Evolutionary conservation across 2,329 filamentous ascomycete species (phyloP), one percentile per base, ranked within the genome.

Genomic region (Pseudophaeomoniella oleicola): DNA sequence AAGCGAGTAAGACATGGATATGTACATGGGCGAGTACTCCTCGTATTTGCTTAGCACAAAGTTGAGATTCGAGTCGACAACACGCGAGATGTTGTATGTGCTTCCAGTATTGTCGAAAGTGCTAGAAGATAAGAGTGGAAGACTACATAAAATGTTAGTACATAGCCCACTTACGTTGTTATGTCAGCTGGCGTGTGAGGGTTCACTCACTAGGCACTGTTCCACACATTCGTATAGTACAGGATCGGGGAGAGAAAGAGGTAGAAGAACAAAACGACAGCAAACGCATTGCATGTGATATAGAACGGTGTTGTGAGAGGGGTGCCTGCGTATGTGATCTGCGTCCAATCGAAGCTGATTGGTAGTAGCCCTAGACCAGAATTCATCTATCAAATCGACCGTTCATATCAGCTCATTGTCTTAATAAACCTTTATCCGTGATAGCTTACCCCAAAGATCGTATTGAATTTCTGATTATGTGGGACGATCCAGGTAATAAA

Each of bases 311-410:
- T 45, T 2, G 60, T 40, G 0, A 62, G 49, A 0, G 58, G 51
- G 22, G 50, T 51, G 2, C 50, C 52, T 32, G 51, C 53, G 42
- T 53, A 55, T 33, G 16, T 35, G 48, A 33, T 16, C 43, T 48
- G 37, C 56, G 38, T 56, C 58, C 62, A 65, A 46, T 66, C 62
- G 37, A 59, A 59, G 0, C 62, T 64, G 2, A 54, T 40, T 1
- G 51, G 50, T 1, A 53, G 32, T 3, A 55, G 37, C 3, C 49
- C 51, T 48, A 55, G 51, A 11, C 52, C 51, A 2, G 42, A 48
- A 3, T 35, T 43, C 46, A 48, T 4, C 47, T 39, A 4, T 44
- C 45, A n/a, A n/a, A 30, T 48, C 47, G 5, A 47, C 46, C 12
- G 47, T 39, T 45, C 45, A 47, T 29, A 45, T 45, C 18, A 45